phyloP scores from a whole-genome alignment of 129 eudicot genomes.

The Apium graveolens region DNA sequence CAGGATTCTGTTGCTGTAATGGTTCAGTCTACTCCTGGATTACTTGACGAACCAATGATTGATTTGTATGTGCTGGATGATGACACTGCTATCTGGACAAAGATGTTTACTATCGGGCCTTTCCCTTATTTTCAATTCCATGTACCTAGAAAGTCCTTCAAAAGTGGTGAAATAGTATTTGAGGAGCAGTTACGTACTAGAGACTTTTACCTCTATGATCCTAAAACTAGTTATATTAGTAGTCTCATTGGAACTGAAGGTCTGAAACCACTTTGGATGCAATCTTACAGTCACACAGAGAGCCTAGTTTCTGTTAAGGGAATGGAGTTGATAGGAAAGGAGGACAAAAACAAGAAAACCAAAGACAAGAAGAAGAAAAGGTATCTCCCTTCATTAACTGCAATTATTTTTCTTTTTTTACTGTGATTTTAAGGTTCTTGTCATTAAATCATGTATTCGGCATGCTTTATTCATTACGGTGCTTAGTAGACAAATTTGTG shows the following conservation, averaged over 20 bases:
- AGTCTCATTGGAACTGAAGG: background rate
- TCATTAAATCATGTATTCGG: background rate
- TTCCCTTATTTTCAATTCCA: background rate
- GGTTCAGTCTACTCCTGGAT: constrained; percentile 2
- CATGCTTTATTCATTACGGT: background rate
- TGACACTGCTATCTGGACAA: background rate
- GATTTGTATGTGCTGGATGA: constrained; percentile 1
- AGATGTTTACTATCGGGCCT: background rate
- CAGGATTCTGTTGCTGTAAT: background rate
- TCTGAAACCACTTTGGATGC: background rate
- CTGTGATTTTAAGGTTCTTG: background rate
- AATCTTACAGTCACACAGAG: constrained; percentile 3
- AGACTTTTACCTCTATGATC: background rate
- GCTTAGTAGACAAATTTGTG: background rate
- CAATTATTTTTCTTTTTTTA: background rate
- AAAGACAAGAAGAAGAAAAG: background rate
- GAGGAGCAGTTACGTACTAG: background rate
- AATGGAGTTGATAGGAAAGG: background rate
- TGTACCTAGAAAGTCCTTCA: background rate
- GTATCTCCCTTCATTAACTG: background rate
- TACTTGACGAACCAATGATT: background rate
- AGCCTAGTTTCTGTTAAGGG: constrained; percentile 4
- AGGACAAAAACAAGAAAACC: background rate
- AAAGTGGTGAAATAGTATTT: background rate
- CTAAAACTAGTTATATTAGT: background rate